Evolutionary conservation across 208 protist genomes (phyloP), one percentile per base, ranked within the genome.

Genomic region (Balamuthia mandrillaris): DNA sequence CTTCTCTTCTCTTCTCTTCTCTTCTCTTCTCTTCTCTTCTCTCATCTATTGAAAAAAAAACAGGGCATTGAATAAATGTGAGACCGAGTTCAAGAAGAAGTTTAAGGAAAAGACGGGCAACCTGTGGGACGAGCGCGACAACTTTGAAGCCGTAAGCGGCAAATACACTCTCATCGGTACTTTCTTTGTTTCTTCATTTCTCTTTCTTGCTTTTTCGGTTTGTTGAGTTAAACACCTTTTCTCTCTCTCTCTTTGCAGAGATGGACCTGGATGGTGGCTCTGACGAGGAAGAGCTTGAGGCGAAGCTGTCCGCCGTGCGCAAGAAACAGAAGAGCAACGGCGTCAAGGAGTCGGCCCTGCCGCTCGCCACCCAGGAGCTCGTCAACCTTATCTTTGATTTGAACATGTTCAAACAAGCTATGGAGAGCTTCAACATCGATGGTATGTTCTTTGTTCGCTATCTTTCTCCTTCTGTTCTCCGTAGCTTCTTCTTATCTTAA

Each of bases 101-200:
- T 95, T 93, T 88, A 90, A 89, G 79, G 91, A 92, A 72, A 94
- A 95, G 87, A 90, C 92, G 45, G 72, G 47, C 45, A 93, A 94
- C 84, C 58, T 88, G 37, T 95, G 91, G 91, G 39, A 72, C 24
- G 35, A 78, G 21, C 51, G 87, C 7, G 84, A 39, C 51, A 72
- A 52, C 44, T 90, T 93, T 45, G 72, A 60, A 31, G 37, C 88
- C n/a, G 75, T 83, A 37, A 58, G 74, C 27, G 84, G 74, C 77
- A 91, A 92, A 83, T 88, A 88, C 74, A 44, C 56, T 21, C 88
- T 85, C 24, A 81, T 82, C 35, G 85, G 49, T 9, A 24, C 88
- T 41, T 33, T 54, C 24, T 44, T 42, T 27, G 29, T 33, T 12
- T 1, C 54, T 10, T 84, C 29, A 31, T 7, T 39, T 39, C 24